Evolutionary conservation across 1,139 yeast genomes (phyloP), one percentile per base, ranked within the genome.

Genomic region (Entelexis sorbosivorans): DNA sequence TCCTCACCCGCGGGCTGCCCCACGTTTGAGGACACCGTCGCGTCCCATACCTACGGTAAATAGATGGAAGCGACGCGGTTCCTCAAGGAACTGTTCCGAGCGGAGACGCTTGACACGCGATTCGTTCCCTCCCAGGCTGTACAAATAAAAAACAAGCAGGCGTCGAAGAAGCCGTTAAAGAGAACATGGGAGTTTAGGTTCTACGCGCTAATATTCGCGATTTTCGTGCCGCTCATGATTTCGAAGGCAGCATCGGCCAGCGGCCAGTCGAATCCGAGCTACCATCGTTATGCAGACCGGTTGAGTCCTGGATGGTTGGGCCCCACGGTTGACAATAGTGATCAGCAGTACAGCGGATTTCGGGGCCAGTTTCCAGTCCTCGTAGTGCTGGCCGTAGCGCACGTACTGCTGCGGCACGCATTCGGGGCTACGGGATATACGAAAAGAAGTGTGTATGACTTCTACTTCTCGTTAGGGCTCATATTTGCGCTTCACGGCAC

Each of bases 281-380:
- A 82, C 63, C 74, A 76, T 19, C 70, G 72, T 48, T 88, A 76
- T 62, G 74, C 75, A 56, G 75, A 78, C 50, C 68, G 81, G 44
- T 71, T 91, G 83, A 89, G 54, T 11, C 56, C 58, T 1, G 61
- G 63, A 2, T 86, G 95, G 95, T 66, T 85, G 58, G 78, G 80
- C 59, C 88, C 89, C 2, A 68, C 93, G 32, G 73, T 70, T 14
- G 75, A 93, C 64, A 89, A 89, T 64, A 82, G 95, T 4, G 99
- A 93, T 64, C 73, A 73, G 38, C 99, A 93, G 66, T 93, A 91
- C 63, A 71, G 87, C 31, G 86, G 88, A 61, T 88, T 93, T 65
- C 75, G 98, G 60, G 82, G 83, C 62, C 88, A 87, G 64, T 73
- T 89, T 59, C 76, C 79, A 11, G 65, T 83, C 50, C 68, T 93